Percentiles rank a stretch among this genome's conserved stretches.
Evolutionary conservation across 192 early-diverging fungal species (phyloP).

Genomic region (Coemansia sp.): DNA sequence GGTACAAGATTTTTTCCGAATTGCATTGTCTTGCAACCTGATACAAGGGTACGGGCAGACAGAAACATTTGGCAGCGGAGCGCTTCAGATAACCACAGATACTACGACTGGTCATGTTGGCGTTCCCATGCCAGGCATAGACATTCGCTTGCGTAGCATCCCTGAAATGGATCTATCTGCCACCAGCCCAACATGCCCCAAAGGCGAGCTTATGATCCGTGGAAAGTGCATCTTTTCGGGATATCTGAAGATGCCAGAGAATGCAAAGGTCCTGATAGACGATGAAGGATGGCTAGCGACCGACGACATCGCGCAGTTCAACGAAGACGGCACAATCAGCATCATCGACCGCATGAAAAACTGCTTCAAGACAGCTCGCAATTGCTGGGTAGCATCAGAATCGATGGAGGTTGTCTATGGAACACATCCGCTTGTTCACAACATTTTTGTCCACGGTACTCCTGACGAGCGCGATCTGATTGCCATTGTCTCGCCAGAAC

Average conservation of each 20-base stretch:
- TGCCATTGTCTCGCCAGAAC: slow-evolving; percentile 79
- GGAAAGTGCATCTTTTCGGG: slow-evolving; percentile 70
- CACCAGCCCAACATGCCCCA: slow-evolving; percentile 71
- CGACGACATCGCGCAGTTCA: slow-evolving; percentile 78
- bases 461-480: slow-evolving; percentile 76
- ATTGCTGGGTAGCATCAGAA: slow-evolving; percentile 87
- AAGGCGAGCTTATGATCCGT: slow-evolving; percentile 84
- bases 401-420: slow-evolving; percentile 75
- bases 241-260: slow-evolving; percentile 76
- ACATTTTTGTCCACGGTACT: slow-evolving; percentile 87
- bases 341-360: slow-evolving; percentile 80
- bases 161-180: slow-evolving; percentile 80
- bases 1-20: slow-evolving; percentile 76
- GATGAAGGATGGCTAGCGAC: slow-evolving; percentile 74
- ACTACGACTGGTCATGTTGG: slow-evolving; percentile 69
- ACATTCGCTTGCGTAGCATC: slow-evolving; percentile 82
- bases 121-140: slow-evolving; percentile 60
- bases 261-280: slow-evolving; percentile 69
- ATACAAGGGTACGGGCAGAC: slow-evolving; percentile 87
- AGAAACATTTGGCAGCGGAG: slow-evolving; percentile 57
- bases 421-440: slow-evolving; percentile 71
- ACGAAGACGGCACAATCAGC: slow-evolving; percentile 62
- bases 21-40: slow-evolving; percentile 58
- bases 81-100: slow-evolving; percentile 56
- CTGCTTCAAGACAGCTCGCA: slow-evolving; percentile 76